Evolutionary conservation across 345 rosid species (phyloP), one percentile per base, ranked within the genome.

Genomic region (Mallotus nudiflorus): DNA sequence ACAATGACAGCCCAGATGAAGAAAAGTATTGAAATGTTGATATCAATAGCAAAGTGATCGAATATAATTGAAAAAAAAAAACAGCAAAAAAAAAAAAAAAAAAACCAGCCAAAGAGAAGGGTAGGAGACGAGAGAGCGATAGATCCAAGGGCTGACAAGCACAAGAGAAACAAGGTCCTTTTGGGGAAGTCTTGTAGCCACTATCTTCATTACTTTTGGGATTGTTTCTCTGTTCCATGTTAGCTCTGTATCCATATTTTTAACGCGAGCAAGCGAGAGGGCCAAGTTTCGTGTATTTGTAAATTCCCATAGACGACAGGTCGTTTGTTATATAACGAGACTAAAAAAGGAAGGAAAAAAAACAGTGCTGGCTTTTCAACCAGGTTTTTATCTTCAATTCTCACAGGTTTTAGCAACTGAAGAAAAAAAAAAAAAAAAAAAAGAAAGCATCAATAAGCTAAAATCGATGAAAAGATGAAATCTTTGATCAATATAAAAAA

Each of bases 41-140:
- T 13, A 70, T 28, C 39, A 49, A 24, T n/a, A 6, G 56, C 25
- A 66, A 22, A 45, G 7, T 7, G 15, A 15, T 18, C 14, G 49
- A 24, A 58, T 24, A 37, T 49, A 28, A 59, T n/a, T n/a, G n/a
- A 15, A 69, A 67, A 71, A 67, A n/a, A 16, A 49, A 83, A 93
- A 96, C 84, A 76, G 87, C 90, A n/a, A 55, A 24, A 58, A 33
- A 37, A 56, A 28, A 59, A 15, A 69, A 67, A 71, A 67, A n/a
- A 16, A 49, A 83, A 93, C 97, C 84, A 76, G 87, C 90, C 90
- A 94, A 45, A 89, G 88, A 44, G 95, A 84, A 27, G 86, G 82
- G 61, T 67, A 83, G 6, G 91, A 83, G 73, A 69, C 62, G 63
- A 94, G 96, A 61, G 89, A 78, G 4, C 88, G 89, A 78, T 78